Base-by-base conservation (phyloP, 805 yeast genomes). In the Cyberlindnera sargentensis region DNA sequence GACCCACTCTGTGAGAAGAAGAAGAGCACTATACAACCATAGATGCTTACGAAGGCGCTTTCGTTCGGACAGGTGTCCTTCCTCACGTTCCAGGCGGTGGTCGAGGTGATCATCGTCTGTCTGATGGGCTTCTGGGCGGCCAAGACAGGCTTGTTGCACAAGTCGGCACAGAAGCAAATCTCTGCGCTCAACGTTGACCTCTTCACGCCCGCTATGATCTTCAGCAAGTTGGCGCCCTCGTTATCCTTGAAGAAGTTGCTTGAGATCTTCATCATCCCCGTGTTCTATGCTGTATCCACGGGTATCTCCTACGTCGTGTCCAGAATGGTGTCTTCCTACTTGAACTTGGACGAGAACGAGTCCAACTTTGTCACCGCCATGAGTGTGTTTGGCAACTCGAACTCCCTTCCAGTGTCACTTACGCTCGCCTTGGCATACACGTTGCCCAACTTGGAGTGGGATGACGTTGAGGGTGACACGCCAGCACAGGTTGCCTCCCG, bases 301-400 rank as follows among this genome's bases (percentile, higher is more conserved):
- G 77, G 75, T 15, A 81, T 89, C 20, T 81, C 96, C 1, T 82
- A 68, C 53, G 25, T 66, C 8, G 78, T 88, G 31, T 84, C 96
- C 6, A 65, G 67, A 29, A 28, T 76, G 24, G 73, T 80, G 34
- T 69, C 87, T 4, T 60, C 63, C 10, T 49, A 79, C 36, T 61
- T 89, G 48, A 56, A 64, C 6, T 67, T 93, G 54, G 84, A 84
- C 54, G 76, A 68, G 39, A 78, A 85, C 10, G 97, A 93, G 64
- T 60, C 86, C 4, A 90, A 91, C 65, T 91, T 87, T 56, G 96
- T 93, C 40, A 84, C 95, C 24, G 98, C 96, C 3, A 93, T 93
- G 95, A 88, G 93, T 3, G 96, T 90, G 5, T 91, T 91, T 65
- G 98, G 97, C 42, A 93, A 91, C 65, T 87, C 96, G 36, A 91